These are phyloP conservation scores for Ascochyta viciae-villosae DNA, from an alignment of 2,329 filamentous ascomycete genomes.

Conservation along the genomic window DNA sequence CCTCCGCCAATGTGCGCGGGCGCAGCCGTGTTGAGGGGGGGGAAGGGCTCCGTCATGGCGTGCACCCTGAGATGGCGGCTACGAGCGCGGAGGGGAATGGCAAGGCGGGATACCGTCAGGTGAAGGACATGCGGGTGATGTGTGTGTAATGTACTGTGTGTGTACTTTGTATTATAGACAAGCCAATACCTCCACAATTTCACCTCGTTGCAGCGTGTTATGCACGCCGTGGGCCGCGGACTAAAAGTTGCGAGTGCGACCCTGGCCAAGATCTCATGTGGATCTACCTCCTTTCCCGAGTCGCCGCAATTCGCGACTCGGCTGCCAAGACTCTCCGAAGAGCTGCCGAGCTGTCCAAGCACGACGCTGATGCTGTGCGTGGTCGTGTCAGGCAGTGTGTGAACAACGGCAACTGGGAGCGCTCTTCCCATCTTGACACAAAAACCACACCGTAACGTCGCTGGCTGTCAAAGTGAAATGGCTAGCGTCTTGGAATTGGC, in stretches of 20 bases:
- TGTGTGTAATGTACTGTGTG: not conserved
- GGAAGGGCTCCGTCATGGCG: constrained; percentile 45
- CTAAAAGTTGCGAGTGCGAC: constrained; percentile 11
- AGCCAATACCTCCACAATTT: constrained; percentile 7
- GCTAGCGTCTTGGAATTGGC: too few species aligned
- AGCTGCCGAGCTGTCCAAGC: too few species aligned
- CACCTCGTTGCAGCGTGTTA: not conserved
- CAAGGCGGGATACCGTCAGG: too few species aligned
- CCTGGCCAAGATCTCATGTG: constrained; percentile 1
- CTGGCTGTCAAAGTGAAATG: too few species aligned
- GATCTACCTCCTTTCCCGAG: constrained; percentile 2
- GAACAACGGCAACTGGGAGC: too few species aligned
- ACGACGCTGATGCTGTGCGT: too few species aligned
- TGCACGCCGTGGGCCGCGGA: not conserved
- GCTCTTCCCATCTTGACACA: too few species aligned
- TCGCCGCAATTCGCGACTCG: constrained; percentile 23
- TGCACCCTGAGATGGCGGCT: not conserved
- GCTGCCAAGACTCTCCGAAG: constrained; percentile 14
- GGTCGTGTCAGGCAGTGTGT: too few species aligned
- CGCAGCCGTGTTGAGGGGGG: constrained; percentile 33
- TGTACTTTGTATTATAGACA: not conserved
- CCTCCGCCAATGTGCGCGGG: constrained; percentile 24
- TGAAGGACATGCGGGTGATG: not conserved
- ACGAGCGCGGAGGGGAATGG: not conserved
- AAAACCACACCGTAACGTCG: too few species aligned